Base-by-base conservation (phyloP, 106 monocot species). In the Cymbidium sinense region DNA sequence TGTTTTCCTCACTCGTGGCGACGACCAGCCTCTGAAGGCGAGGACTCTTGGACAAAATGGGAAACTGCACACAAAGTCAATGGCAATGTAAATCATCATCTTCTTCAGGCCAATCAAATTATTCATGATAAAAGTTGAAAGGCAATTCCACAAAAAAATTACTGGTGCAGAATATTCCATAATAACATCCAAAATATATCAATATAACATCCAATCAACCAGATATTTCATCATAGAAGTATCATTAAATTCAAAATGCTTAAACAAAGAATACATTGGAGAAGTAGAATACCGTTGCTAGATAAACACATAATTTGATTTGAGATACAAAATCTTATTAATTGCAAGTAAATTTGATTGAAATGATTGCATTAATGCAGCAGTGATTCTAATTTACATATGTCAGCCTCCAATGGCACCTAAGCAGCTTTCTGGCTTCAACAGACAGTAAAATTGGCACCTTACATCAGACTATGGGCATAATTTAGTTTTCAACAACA, bases 41-140 rank as follows among this genome's bases (percentile, higher is more conserved):
- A 50, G 81, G 33, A 75, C 92, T 92, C 81, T 95, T 95, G 2
- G 92, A 92, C 25, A 95, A 30, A 72, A 95, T 89, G 47, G 92
- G 92, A 69, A 89, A 92, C 95, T 95, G 86, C 76, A 86, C 19
- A 71, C 12, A 21, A 34, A 23, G 18, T 3, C 5, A 43, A 74
- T 47, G 23, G 2, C 33, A 67, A 67, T 67, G 67, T 31, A 67
- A 65, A 65, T 65, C 30, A 65, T 9, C 64, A 12, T 65, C 64
- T 30, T 70, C 35, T 70, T 18, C 19, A 5, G 21, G 21, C 20
- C 34, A 37, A 36, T 21, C 35, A 71, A 71, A 2, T 21, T 71
- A 71, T 21, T 5, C 36, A 10, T n/a, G 6, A 36, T 10, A 36
- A 39, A 71, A 35, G n/a, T 36, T 71, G 37, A 37, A n/a, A 71